A percentile compares a stretch with the other conserved stretches of the same genome.
Conservation (phyloP, 1,284 basidiomycete genomes). For the Microbotryum lychnidis-dioicae region DNA sequence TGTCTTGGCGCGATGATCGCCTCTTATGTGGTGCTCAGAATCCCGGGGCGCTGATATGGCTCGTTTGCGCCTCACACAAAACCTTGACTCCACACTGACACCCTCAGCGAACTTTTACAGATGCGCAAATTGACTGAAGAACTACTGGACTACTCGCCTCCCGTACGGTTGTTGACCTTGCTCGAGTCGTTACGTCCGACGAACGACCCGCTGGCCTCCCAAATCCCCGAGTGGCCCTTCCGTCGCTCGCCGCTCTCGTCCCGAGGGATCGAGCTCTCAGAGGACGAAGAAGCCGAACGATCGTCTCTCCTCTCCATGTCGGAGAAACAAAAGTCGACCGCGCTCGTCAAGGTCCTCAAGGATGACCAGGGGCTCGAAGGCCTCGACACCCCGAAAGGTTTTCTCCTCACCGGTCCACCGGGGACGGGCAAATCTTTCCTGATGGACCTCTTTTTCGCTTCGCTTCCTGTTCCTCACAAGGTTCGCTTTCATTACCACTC, state of each 20-base stretch:
- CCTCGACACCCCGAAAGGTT: constrained; percentile 51
- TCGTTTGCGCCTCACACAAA: no score
- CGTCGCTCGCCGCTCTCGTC: constrained; percentile 16
- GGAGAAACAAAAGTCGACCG: constrained; percentile 31
- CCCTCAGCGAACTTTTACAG: constrained; percentile 34
- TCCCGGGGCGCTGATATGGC: no score
- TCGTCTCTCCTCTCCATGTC: constrained; percentile 5
- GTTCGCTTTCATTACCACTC: constrained; percentile 59
- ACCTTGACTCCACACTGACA: not conserved
- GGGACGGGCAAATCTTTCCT: constrained; percentile 55
- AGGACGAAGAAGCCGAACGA: constrained; percentile 24
- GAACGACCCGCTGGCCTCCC: constrained; percentile 3
- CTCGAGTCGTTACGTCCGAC: constrained; percentile 24
- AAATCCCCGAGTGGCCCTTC: constrained; percentile 26
- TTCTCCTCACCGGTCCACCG: constrained; percentile 49
- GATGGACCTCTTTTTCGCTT: constrained; percentile 57
- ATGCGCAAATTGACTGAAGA: constrained; percentile 47
- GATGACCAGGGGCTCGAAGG: constrained; percentile 54
- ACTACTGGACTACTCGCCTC: constrained; percentile 50
- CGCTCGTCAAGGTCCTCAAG: constrained; percentile 50
- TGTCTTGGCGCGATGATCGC: not conserved
- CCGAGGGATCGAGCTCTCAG: constrained; percentile 16
- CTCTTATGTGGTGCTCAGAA: no score
- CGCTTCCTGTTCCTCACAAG: constrained; percentile 54
- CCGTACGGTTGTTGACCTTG: constrained; percentile 37